Conservation (phyloP, 2,329 filamentous ascomycete genomes). For the Plenodomus tracheiphilus region DNA sequence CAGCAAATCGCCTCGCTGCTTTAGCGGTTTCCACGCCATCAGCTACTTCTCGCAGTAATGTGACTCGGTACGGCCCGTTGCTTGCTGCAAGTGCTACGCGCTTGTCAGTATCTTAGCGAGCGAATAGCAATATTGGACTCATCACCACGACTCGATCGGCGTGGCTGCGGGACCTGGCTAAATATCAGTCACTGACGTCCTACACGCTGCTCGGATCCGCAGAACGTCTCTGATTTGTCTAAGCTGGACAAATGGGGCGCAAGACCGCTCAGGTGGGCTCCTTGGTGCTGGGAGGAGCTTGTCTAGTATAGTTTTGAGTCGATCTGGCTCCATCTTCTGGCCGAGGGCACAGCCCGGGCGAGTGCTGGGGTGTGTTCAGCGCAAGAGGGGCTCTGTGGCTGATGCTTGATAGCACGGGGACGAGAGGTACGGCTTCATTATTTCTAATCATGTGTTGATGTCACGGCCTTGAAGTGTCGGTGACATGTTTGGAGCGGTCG, state of each 20-base stretch:
- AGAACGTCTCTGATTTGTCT: constrained; percentile 17
- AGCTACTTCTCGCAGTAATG: constrained; percentile 32
- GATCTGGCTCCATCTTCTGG: background rate
- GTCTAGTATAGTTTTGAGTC: constrained; percentile 1
- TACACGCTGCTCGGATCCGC: constrained; percentile 9
- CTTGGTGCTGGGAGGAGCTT: constrained; percentile 2
- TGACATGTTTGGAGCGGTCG: constrained; percentile 2
- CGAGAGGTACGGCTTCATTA: constrained; percentile 2
- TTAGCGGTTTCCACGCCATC: constrained; percentile 25
- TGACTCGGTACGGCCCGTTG: constrained; percentile 40
- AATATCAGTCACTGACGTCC: constrained; percentile 10
- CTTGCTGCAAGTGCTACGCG: constrained; percentile 32
- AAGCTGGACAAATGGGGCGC: constrained; percentile 9
- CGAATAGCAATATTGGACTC: constrained; percentile 30
- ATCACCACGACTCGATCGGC: constrained; percentile 6
- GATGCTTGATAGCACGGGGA: background rate
- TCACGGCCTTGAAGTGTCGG: constrained; percentile 16
- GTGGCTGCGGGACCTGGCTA: constrained; percentile 16
- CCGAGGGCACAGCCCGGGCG: background rate
- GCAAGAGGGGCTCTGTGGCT: background rate
- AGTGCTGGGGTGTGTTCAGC: background rate
- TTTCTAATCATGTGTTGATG: constrained; percentile 17
- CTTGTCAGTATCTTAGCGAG: constrained; percentile 28
- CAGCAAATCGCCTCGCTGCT: constrained; percentile 30
- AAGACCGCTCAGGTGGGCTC: constrained; percentile 1